These are phyloP conservation scores for Solanum ahanhuiri DNA, from an alignment of 257 asterid genomes.

Conservation along the genomic window DNA sequence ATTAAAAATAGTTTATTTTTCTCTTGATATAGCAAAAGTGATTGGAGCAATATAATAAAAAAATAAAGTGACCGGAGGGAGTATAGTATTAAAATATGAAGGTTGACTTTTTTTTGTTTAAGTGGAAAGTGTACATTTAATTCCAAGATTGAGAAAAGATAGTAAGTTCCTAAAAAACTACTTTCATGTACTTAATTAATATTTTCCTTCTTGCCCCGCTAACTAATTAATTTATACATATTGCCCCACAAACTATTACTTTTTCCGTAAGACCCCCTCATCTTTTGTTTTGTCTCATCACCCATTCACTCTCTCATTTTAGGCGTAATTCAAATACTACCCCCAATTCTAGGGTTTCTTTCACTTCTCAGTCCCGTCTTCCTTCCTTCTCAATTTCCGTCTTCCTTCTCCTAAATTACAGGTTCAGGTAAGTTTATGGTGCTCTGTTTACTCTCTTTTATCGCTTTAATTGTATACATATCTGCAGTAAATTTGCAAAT, in stretches of 20 bases:
- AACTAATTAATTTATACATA: not conserved
- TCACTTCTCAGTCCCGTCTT: slow-evolving; percentile 22
- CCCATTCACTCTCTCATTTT: slow-evolving; percentile 7
- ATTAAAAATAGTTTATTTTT: too few species aligned
- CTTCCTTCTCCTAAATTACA: not conserved
- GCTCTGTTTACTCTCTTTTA: not conserved
- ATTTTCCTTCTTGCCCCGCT: not conserved
- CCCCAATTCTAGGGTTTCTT: slow-evolving; percentile 53
- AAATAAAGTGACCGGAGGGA: not conserved
- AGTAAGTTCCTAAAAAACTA: too few species aligned
- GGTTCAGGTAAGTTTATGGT: slow-evolving; percentile 25
- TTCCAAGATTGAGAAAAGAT: not conserved
- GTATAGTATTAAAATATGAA: not conserved
- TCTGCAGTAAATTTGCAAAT: not conserved
- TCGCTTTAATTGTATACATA: not conserved
- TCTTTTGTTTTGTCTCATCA: not conserved
- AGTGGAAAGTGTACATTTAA: not conserved
- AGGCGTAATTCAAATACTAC: slow-evolving; percentile 31
- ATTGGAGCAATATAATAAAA: not conserved
- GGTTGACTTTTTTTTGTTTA: not conserved
- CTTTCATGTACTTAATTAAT: not conserved
- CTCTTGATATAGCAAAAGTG: too few species aligned
- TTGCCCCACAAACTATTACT: not conserved
- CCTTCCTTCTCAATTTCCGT: slow-evolving; percentile 10
- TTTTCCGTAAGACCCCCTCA: not conserved